Evolutionary conservation across 2,329 filamentous ascomycete genomes (phyloP).

Genomic region (Atkinsonella texensis): DNA sequence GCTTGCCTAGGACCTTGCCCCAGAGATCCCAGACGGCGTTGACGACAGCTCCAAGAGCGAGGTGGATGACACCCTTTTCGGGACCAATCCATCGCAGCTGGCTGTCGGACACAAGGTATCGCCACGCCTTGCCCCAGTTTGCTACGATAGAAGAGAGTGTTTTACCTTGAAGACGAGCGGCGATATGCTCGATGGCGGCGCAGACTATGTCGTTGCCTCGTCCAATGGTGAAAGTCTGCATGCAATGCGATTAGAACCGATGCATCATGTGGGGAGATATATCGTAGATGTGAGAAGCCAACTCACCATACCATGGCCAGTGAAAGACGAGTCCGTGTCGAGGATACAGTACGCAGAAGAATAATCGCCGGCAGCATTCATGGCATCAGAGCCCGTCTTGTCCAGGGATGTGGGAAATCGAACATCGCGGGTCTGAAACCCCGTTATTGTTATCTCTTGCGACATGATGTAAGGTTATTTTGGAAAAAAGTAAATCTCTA

Average conservation of each 20-base stretch:
- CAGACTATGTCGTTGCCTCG: constrained; percentile 91
- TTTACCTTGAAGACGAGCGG: constrained; percentile 61
- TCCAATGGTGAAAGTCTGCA: constrained; percentile 65
- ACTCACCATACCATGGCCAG: constrained; percentile 67
- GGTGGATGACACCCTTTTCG: constrained; percentile 88
- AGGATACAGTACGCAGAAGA: constrained; percentile 91
- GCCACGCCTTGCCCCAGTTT: constrained; percentile 83
- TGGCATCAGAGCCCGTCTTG: constrained; percentile 92
- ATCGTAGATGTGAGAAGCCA: neutral
- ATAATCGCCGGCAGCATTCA: constrained; percentile 91
- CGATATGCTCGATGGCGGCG: constrained; percentile 67
- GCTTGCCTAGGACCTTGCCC: constrained; percentile 77
- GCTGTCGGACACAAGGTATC: constrained; percentile 80
- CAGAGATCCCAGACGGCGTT: constrained; percentile 95
- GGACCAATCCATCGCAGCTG: constrained; percentile 91
- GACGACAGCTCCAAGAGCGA: constrained; percentile 77
- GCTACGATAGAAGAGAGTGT: constrained; percentile 65
- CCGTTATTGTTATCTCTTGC: constrained; percentile 55
- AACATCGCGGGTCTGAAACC: constrained; percentile 60
- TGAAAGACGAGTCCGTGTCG: constrained; percentile 59
- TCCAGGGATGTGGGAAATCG: constrained; percentile 85
- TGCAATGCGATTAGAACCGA: neutral
- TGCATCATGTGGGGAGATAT: neutral
- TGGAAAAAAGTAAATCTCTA: too few species aligned
- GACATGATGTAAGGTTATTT: neutral